Percentiles rank a stretch among this genome's conserved stretches.
phyloP scores from a whole-genome alignment of 2,329 filamentous ascomycete species.

The Elsinoe fawcettii region DNA sequence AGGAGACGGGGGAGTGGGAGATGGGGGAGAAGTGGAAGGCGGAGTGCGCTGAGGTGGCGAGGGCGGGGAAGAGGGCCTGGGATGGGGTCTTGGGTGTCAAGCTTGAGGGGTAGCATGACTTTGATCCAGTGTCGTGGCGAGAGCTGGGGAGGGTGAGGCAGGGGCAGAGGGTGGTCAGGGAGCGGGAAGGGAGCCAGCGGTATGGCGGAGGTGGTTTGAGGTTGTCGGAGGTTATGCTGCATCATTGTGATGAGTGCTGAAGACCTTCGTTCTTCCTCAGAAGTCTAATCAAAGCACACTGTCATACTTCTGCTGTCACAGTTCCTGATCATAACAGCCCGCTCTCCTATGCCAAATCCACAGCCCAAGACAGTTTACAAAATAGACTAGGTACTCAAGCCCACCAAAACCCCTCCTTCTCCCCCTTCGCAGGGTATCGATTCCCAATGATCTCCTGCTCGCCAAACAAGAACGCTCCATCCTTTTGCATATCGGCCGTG shows the following conservation, averaged over 20 bases:
- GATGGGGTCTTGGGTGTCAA: constrained; percentile 1
- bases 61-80: not conserved
- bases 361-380: no score
- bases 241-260: no score
- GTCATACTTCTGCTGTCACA: no score
- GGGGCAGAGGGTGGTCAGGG: not conserved
- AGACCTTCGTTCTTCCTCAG: no score
- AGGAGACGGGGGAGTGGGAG: not conserved
- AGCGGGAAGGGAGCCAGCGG: not conserved
- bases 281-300: no score
- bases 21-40: not conserved
- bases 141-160: not conserved
- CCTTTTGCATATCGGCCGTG: not conserved
- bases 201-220: no score
- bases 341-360: no score
- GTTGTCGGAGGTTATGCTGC: no score
- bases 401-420: not conserved
- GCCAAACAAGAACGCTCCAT: not conserved
- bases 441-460: not conserved
- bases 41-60: not conserved
- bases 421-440: not conserved
- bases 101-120: not conserved
- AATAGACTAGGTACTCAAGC: no score
- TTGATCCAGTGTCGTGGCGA: not conserved
- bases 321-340: no score